These are phyloP conservation scores for Psophocarpus tetragonolobus DNA, from an alignment of 306 rosid species.

Conservation along the genomic window DNA sequence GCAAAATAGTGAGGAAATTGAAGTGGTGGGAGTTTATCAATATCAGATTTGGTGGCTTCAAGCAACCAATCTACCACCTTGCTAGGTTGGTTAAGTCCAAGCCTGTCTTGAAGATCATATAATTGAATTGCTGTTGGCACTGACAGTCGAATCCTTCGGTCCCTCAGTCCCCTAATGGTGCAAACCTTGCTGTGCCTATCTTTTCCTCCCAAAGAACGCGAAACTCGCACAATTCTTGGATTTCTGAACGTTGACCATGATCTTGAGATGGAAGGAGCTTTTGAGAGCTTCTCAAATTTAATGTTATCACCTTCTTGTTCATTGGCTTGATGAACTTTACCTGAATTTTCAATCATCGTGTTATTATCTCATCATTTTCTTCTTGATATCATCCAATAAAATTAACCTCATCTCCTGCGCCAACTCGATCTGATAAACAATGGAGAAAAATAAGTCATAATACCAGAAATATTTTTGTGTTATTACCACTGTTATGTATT, in stretches of 20 bases:
- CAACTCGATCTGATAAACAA: conserved; percentile 13
- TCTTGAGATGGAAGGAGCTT: conserved; percentile 51
- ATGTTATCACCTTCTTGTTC: conserved; percentile 41
- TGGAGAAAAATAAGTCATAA: neutral
- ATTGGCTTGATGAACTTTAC: conserved; percentile 39
- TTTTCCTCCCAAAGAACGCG: conserved; percentile 86
- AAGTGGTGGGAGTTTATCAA: conserved; percentile 85
- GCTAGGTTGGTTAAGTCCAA: conserved; percentile 78
- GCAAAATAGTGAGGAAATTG: conserved; percentile 60
- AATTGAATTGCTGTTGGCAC: conserved; percentile 82
- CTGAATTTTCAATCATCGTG: conserved; percentile 59
- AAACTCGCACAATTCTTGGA: conserved; percentile 84
- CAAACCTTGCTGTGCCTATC: conserved; percentile 96
- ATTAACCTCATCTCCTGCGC: neutral
- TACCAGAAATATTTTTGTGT: neutral
- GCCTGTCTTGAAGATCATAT: conserved; percentile 84
- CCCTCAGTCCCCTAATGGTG: conserved; percentile 80
- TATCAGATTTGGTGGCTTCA: conserved; percentile 65
- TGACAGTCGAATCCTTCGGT: conserved; percentile 79
- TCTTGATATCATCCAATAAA: neutral
- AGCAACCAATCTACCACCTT: conserved; percentile 90
- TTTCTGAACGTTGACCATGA: conserved; percentile 76
- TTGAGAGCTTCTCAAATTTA: conserved; percentile 20
- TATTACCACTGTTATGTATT: neutral
- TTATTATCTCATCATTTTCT: conserved; percentile 5